A percentile compares a stretch with the other conserved stretches of the same genome.
These are phyloP conservation scores for Aspergillus affinis DNA, from an alignment of 495 filamentous ascomycete genomes.

Conservation along the genomic window DNA sequence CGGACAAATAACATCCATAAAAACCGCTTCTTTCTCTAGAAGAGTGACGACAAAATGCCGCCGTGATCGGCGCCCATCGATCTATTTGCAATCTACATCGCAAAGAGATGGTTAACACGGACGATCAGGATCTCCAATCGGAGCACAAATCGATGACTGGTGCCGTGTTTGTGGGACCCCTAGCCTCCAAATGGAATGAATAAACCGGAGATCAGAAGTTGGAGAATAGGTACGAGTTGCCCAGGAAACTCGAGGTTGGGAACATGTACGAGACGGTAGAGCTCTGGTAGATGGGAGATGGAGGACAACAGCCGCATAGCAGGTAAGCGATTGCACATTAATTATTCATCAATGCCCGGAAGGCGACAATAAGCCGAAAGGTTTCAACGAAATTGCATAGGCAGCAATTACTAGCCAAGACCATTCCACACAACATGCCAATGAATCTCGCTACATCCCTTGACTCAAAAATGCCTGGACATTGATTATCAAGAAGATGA, in stretches of 20 bases:
- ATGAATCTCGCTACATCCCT: slow-evolving; percentile 48
- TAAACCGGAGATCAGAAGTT: slow-evolving; percentile 30
- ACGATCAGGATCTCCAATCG: slow-evolving; percentile 55
- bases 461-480: slow-evolving; percentile 29
- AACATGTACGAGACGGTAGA: slow-evolving; percentile 45
- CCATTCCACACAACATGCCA: slow-evolving; percentile 29
- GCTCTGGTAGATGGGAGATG: slow-evolving; percentile 21
- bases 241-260: slow-evolving; percentile 40
- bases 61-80: slow-evolving; percentile 64
- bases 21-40: slow-evolving; percentile 63
- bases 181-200: slow-evolving; percentile 27
- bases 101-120: slow-evolving; percentile 74
- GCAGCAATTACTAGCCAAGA: slow-evolving; percentile 20
- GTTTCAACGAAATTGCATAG: slow-evolving; percentile 19
- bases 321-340: slow-evolving; percentile 17
- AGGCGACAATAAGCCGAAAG: slow-evolving; percentile 41
- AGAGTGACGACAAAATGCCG: slow-evolving; percentile 33
- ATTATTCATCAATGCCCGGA: slow-evolving; percentile 34
- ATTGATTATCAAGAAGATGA: slow-evolving; percentile 29
- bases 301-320: slow-evolving; percentile 10
- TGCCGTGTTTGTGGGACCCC: slow-evolving; percentile 54
- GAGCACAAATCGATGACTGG: slow-evolving; percentile 51
- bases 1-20: slow-evolving; percentile 85
- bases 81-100: slow-evolving; percentile 53
- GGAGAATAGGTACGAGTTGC: slow-evolving; percentile 42